Conservation (phyloP, 176 grass and related monocot species). For the Cymbopogon citratus region DNA sequence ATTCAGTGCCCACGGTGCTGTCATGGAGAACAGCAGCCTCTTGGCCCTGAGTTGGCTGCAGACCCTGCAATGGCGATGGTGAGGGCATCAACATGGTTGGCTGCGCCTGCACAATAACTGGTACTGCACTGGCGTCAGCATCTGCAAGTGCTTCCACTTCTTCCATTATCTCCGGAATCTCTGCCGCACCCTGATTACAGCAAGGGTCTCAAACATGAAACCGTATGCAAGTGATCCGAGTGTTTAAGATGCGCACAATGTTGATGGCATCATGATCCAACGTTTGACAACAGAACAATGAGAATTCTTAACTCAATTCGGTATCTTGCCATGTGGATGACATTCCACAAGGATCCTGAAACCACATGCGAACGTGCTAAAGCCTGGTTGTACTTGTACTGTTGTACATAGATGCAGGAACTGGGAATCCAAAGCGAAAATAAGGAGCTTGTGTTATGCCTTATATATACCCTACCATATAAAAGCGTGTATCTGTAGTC, state of each 20-base stretch:
- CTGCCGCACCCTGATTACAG: slow-evolving; percentile 5
- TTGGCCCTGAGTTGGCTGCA: neutral
- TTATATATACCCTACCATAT: too few relatives aligned
- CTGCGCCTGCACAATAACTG: neutral
- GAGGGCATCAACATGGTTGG: slow-evolving; percentile 18
- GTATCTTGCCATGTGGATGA: slow-evolving; percentile 27
- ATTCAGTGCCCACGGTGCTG: neutral
- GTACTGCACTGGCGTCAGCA: neutral
- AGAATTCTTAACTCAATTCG: neutral
- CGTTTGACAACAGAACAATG: neutral
- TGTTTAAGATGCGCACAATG: neutral
- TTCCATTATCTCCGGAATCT: slow-evolving; percentile 27
- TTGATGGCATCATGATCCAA: neutral
- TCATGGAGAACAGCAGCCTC: neutral
- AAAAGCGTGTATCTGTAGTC: too few relatives aligned
- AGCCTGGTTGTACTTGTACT: neutral
- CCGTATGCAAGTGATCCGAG: neutral
- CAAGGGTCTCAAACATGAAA: neutral
- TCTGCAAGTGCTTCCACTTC: neutral
- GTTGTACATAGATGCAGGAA: neutral
- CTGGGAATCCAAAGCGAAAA: neutral
- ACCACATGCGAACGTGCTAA: neutral
- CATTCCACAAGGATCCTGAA: neutral
- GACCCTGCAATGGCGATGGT: neutral
- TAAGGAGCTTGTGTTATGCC: neutral